Evolutionary conservation across 2,329 filamentous ascomycete genomes (phyloP).

Genomic region (Verticillium nubilum): DNA sequence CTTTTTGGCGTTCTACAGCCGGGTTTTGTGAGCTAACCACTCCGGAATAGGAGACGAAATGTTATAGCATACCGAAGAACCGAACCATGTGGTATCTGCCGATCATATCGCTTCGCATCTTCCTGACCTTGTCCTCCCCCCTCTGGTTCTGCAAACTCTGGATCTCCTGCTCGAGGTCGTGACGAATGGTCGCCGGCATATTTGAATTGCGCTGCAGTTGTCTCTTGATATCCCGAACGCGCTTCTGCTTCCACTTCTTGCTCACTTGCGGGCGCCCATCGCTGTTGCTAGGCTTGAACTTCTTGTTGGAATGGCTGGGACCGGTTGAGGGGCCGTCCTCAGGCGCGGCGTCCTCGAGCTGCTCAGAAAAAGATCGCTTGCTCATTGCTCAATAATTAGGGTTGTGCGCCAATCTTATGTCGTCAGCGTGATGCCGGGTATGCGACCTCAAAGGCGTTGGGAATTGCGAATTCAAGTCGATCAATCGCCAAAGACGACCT

Average conservation of each 20-base stretch:
- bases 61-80: slow-evolving; percentile 63
- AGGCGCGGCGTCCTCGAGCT: slow-evolving; percentile 1
- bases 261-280: slow-evolving; percentile 23
- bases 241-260: slow-evolving; percentile 63
- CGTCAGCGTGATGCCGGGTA: neutral
- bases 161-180: slow-evolving; percentile 68
- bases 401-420: neutral
- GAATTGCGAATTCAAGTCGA: neutral
- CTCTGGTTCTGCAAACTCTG: slow-evolving; percentile 61
- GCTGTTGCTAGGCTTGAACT: slow-evolving; percentile 21
- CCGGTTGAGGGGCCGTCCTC: slow-evolving; percentile 12
- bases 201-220: slow-evolving; percentile 51
- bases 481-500: slow-evolving; percentile 8
- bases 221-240: slow-evolving; percentile 63
- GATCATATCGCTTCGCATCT: slow-evolving; percentile 64
- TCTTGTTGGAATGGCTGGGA: slow-evolving; percentile 23
- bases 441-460: neutral
- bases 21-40: no score
- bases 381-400: neutral
- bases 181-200: slow-evolving; percentile 61
- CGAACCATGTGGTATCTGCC: slow-evolving; percentile 76
- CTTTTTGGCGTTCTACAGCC: slow-evolving; percentile 63
- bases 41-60: neutral
- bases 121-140: slow-evolving; percentile 51
- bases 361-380: slow-evolving; percentile 12